Conservation (phyloP, 2,329 filamentous ascomycete species). For the Alternaria sp. region DNA sequence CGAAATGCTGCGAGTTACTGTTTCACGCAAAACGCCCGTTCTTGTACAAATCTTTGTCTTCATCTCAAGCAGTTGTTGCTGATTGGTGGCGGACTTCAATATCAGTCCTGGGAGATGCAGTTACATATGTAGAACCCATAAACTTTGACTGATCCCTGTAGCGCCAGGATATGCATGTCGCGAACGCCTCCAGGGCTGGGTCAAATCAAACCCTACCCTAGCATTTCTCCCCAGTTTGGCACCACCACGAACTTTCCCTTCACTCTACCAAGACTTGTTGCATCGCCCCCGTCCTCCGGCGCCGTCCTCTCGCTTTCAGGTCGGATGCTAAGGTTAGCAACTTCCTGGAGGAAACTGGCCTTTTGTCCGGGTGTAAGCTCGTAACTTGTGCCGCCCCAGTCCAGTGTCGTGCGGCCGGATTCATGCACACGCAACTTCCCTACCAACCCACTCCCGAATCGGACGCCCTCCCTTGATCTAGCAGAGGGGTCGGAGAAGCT, state of each 20-base stretch:
- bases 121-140: not conserved
- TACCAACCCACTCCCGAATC: constrained; percentile 60
- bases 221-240: constrained; percentile 65
- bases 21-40: not conserved
- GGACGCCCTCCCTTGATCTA: constrained; percentile 27
- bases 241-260: constrained; percentile 69
- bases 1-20: not conserved
- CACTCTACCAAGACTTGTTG: constrained; percentile 66
- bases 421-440: constrained; percentile 68
- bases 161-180: constrained; percentile 1
- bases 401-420: constrained; percentile 65
- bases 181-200: not conserved
- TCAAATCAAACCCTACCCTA: constrained; percentile 32
- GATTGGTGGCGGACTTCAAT: not conserved
- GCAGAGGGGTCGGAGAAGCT: constrained; percentile 26
- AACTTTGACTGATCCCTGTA: not conserved
- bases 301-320: constrained; percentile 45
- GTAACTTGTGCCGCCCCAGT: constrained; percentile 68
- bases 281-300: constrained; percentile 49
- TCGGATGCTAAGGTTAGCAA: constrained; percentile 49
- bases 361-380: constrained; percentile 63
- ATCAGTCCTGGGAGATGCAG: not conserved
- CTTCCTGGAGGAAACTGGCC: constrained; percentile 66
- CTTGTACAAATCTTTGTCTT: not conserved
- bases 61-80: not conserved